Base-by-base conservation (phyloP, 1,284 basidiomycete species). In the Laetiporus sulphureus region DNA sequence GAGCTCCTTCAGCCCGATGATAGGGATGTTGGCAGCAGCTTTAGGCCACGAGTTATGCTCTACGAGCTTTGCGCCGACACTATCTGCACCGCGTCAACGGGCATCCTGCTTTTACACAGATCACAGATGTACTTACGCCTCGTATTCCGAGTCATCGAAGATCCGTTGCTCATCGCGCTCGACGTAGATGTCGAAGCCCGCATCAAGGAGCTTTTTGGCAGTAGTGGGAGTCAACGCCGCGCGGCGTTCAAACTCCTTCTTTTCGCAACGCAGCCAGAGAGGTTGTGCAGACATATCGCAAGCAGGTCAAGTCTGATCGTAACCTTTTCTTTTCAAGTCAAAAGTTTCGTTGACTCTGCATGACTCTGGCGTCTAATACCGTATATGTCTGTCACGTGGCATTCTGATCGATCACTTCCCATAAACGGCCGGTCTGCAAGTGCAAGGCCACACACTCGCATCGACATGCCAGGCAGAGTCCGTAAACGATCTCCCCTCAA, bases 1-100 rank as follows among this genome's bases (percentile, higher is more conserved):
- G 16, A 99, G 80, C 65, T 99, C 96, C 72, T 99, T 99, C 62
- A 99, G 75, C 6, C 96, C 96, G 55, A 98, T 86, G 66, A 99
- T 96, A 43, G 90, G 85, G 32, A 84, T 71, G 30, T 80, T 65
- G 21, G 63, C 63, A 1, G 94, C 91, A 1, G 91, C 88, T 31
- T 62, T 71, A 18, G 89, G 81, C 94, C 95, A 99, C 10, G 87
- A 75, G 64, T 95, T 93, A 68, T 96, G 86, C 19, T 79, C 78
- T 7, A 89, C 91, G 40, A 99, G 74, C 62, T 75, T 85, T 69
- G 92, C 96, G 7, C 95, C 95, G 40, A 89, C 87, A 43, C 90
- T 93, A 55, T 38, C 44, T 39, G 10, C 33, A 20, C 12, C 18
- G 20, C 46, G 27, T 47, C 13, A 38, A 46, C 21, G 36, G 41